Conservation (phyloP, 805 yeast genomes). For the Saccharomyces mikatae region DNA sequence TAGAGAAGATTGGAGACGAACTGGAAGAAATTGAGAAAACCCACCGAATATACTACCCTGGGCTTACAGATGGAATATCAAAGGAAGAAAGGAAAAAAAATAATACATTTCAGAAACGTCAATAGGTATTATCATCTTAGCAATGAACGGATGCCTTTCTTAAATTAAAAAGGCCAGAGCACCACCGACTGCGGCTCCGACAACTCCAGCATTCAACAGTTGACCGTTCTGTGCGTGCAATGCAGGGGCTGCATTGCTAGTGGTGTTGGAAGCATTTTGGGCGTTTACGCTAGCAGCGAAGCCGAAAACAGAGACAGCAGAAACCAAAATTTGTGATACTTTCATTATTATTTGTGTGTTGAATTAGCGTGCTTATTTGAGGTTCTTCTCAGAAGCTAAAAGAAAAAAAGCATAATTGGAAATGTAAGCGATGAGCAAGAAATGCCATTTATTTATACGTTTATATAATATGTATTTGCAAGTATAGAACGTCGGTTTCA, state of each 20-base stretch:
- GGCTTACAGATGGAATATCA: neutral
- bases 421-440: neutral
- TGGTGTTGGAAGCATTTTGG: conserved; percentile 3
- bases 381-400: neutral
- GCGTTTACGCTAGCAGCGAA: conserved; percentile 5
- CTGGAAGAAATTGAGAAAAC: neutral
- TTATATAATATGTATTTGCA: neutral
- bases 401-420: neutral
- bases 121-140: neutral
- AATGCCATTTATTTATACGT: neutral
- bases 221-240: neutral
- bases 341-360: conserved; percentile 5
- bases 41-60: neutral
- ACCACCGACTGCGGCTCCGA: conserved; percentile 13
- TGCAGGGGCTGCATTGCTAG: conserved; percentile 4
- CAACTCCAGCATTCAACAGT: conserved; percentile 4
- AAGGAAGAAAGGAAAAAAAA: neutral
- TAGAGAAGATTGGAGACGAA: neutral
- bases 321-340: conserved; percentile 6
- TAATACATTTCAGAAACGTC: neutral
- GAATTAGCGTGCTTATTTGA: neutral
- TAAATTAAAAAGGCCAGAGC: conserved; percentile 9
- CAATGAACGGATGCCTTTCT: neutral
- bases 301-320: conserved; percentile 7
- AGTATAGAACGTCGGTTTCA: neutral